phyloP scores from a whole-genome alignment of 2,329 filamentous ascomycete genomes.

The Cercospora berteroae region DNA sequence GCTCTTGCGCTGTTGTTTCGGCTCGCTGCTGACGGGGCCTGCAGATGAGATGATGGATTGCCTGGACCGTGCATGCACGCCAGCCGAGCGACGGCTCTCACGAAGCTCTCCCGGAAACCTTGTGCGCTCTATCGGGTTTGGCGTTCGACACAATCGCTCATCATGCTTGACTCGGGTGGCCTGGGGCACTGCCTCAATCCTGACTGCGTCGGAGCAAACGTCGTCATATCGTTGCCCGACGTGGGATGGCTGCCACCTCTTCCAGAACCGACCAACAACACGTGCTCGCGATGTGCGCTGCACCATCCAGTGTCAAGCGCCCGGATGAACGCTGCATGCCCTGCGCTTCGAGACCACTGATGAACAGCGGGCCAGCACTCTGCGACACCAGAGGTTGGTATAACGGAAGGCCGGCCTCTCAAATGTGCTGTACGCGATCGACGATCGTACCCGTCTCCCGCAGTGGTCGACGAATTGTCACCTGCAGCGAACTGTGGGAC shows the following conservation, averaged over 20 bases:
- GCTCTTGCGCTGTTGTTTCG: background rate
- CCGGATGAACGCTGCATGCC: background rate
- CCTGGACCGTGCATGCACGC: constrained; percentile 2
- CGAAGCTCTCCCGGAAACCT: constrained; percentile 15
- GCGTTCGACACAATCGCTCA: constrained; percentile 7
- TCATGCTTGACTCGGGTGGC: constrained; percentile 2
- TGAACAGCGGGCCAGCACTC: background rate
- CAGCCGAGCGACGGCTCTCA: constrained; percentile 7
- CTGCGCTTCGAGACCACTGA: background rate
- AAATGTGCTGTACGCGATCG: background rate
- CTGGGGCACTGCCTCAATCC: constrained; percentile 8
- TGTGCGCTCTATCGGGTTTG: constrained; percentile 17
- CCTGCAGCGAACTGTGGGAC: background rate
- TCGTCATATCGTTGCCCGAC: constrained; percentile 10
- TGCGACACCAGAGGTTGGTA: background rate
- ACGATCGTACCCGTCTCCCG: background rate
- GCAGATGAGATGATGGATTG: background rate
- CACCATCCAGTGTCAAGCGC: background rate
- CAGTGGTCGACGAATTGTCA: background rate
- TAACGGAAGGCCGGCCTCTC: background rate
- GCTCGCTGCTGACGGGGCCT: background rate
- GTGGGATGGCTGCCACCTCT: background rate
- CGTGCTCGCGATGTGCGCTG: constrained; percentile 20
- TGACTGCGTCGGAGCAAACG: background rate
- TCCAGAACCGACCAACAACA: constrained; percentile 15